Conservation (phyloP, 495 filamentous ascomycete genomes). For the Penicillium dipodomyicola region DNA sequence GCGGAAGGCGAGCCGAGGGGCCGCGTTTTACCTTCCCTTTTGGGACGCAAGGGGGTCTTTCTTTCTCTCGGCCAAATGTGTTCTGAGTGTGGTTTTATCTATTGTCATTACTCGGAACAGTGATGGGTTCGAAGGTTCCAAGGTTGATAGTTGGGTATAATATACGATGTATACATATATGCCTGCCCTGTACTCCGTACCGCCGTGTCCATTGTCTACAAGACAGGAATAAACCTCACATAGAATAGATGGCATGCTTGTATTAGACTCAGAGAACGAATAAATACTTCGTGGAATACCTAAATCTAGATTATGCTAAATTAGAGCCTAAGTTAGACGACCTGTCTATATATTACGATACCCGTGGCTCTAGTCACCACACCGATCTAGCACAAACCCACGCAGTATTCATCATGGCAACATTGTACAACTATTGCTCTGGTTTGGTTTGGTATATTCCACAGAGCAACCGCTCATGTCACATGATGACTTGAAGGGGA, state of each 20-base stretch:
- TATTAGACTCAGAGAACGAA: background rate
- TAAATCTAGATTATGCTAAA: background rate
- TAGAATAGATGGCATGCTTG: background rate
- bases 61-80: background rate
- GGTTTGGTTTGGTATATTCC: background rate
- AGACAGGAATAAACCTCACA: background rate
- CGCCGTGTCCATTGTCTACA: background rate
- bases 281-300: background rate
- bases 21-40: background rate
- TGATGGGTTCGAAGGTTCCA: background rate
- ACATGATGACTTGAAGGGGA: background rate
- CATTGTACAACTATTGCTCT: background rate
- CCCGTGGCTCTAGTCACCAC: background rate
- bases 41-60: background rate
- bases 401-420: background rate
- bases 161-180: background rate
- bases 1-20: background rate
- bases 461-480: background rate
- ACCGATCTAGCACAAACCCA: background rate
- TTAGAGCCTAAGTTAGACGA: background rate
- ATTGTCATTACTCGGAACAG: background rate
- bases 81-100: background rate
- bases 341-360: background rate
- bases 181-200: background rate
- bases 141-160: background rate